A percentile compares a stretch with the other conserved stretches of the same genome.
phyloP scores from a whole-genome alignment of 2,329 filamentous ascomycete species.

The Fusarium foetens region DNA sequence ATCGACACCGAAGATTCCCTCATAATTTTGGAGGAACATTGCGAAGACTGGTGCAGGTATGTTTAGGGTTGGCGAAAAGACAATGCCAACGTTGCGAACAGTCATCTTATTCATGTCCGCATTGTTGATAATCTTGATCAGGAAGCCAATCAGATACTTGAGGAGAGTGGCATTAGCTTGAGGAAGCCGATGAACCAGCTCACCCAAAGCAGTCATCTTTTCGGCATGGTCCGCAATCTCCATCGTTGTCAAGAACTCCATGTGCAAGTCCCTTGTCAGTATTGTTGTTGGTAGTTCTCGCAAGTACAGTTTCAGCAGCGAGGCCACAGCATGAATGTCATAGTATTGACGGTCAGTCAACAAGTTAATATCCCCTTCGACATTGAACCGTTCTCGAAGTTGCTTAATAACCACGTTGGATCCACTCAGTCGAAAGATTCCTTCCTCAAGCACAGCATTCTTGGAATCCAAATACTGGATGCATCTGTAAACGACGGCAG shows the following conservation, averaged over 20 bases:
- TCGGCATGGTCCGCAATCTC: conserved; percentile 79
- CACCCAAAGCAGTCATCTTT: conserved; percentile 80
- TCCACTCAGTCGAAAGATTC: conserved; percentile 96
- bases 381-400: conserved; percentile 92
- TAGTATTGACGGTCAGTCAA: conserved; percentile 85
- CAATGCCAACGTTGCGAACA: conserved; percentile 95
- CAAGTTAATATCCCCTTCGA: conserved; percentile 89
- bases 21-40: conserved; percentile 90
- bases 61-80: conserved; percentile 96
- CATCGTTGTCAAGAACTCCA: conserved; percentile 86
- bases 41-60: conserved; percentile 96
- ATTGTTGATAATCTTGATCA: conserved; percentile 93
- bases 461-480: conserved; percentile 91
- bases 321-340: conserved; percentile 95
- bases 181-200: conserved; percentile 83
- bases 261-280: conserved; percentile 87
- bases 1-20: conserved; percentile 81
- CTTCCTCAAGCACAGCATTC: conserved; percentile 85
- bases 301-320: conserved; percentile 91
- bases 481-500: conserved; percentile 93
- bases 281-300: conserved; percentile 92
- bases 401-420: conserved; percentile 94
- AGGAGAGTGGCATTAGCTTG: conserved; percentile 83
- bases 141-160: conserved; percentile 84
- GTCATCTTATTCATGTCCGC: conserved; percentile 97